Base-by-base conservation (phyloP, 495 filamentous ascomycete genomes). In the Chlorociboria aeruginascens region DNA sequence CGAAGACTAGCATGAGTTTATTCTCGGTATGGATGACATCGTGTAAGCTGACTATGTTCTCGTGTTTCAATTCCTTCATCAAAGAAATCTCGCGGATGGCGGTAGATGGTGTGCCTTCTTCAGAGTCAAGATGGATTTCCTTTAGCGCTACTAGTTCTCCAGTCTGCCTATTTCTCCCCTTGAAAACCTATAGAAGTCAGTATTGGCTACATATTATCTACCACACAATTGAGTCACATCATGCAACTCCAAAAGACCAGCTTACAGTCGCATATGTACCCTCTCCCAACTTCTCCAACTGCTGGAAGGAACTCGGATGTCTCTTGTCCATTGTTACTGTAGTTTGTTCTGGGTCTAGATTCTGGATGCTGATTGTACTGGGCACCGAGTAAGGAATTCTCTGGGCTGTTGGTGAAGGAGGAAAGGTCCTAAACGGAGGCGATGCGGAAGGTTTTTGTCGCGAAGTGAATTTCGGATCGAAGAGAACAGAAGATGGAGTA, bases 1-100 rank as follows among this genome's bases (percentile, higher is more conserved):
- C 92, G 55, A 96, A 95, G 11, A 99, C 92, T 33, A 99, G 83
- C 88, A 97, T 97, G 37, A 99, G 78, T 63, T 99, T 99, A 70
- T 97, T 95, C 66, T 99, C 92, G 46, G 92, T 97, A 63, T 99
- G 92, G 57, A 99, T 96, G 31, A 99, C 94, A 69, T 99, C 93
- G 71, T 97, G 83, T 1, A 99, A 82, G 41, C 85, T 89, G 47
- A 99, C 90, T 50, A 97, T 96, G 62, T 94, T 95, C 58, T 94
- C 86, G 67, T 99, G 88, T 66, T 95, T 97, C 59, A 97, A 77
- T 66, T 99, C 92, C 67, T 99, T 99, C 85, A 99, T 95, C 29
- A 99, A 72, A 0, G 88, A 95, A 60, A 98, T 98, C 67, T 98
- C 92, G 39, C 92, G 88, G 62, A 99, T 99, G 32, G 92, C 92